Evolutionary conservation across 768 basidiomycete genomes (phyloP), one percentile per base, ranked within the genome.

Genomic region (Brasilioporus rufonigricans): DNA sequence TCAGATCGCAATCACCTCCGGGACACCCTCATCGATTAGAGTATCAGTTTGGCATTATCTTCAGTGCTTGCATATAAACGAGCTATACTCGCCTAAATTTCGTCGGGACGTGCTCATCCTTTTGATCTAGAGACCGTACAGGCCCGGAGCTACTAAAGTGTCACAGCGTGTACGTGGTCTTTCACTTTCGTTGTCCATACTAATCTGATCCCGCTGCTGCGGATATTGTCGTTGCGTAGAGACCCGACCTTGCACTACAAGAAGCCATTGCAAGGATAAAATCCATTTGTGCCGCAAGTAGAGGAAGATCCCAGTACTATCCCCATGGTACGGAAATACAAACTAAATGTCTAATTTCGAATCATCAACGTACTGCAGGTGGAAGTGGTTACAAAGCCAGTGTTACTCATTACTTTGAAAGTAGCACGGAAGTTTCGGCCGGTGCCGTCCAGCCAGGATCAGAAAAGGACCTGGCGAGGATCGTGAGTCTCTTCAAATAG

Each of bases 391-490:
- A 61, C 41, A 55, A 59, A 32, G 39, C 47, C 29, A 46, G 60
- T 8, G 53, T 61, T 3, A 48, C 33, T 11, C 60, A 61, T 33
- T 55, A 52, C 57, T 55, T 52, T 14, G 50, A 55, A 29, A 61
- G 60, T n/a, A 61, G 57, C 23, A 40, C 57, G 4, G 53, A 59
- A 7, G 32, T 59, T 16, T 38, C 57, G 11, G 39, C 7, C 5
- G 44, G 50, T 32, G 57, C 60, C 3, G 53, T 61, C 29, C 60
- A 61, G 24, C 60, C 60, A 5, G 60, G 60, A 26, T 59, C 57
- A 12, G 50, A 24, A 12, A 32, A 39, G 5, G 60, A 61, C 50
- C 35, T 61, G 16, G 23, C 26, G 19, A 7, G 13, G 16, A 59
- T 61, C 3, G 57, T 59, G 27, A 41, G 53, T 52, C 31, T 23